Evolutionary conservation across 805 yeast genomes (phyloP).

Genomic region (Lipomyces yamanashiensis): DNA sequence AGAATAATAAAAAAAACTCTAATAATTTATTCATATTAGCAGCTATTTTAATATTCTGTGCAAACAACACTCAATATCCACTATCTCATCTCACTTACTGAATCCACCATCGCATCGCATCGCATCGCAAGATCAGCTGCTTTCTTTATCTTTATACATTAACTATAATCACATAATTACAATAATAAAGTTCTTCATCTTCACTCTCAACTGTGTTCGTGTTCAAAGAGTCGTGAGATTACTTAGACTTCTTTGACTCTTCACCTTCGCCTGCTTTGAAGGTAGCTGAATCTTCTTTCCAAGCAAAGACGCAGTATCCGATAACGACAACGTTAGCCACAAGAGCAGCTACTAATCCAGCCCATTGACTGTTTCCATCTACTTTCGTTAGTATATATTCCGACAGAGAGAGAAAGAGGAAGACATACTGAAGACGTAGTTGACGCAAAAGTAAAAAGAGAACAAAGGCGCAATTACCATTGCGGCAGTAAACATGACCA

Average conservation of each 20-base stretch:
- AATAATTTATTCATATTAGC: no score
- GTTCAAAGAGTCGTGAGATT: neutral
- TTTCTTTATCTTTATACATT: no score
- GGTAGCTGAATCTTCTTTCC: slow-evolving; percentile 59
- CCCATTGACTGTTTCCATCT: slow-evolving; percentile 43
- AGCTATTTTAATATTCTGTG: no score
- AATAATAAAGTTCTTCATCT: neutral
- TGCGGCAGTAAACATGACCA: slow-evolving; percentile 68
- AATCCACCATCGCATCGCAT: neutral
- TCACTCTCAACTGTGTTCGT: neutral
- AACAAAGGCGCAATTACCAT: slow-evolving; percentile 68
- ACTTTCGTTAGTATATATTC: neutral
- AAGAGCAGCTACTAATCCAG: slow-evolving; percentile 76
- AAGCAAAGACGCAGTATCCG: slow-evolving; percentile 71
- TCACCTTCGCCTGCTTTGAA: slow-evolving; percentile 41
- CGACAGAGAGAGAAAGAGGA: neutral
- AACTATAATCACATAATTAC: no score
- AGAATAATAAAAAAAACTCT: no score
- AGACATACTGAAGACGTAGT: slow-evolving; percentile 44
- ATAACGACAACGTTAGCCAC: slow-evolving; percentile 72
- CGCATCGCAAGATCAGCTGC: neutral
- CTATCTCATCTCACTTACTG: no score
- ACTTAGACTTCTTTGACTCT: slow-evolving; percentile 32
- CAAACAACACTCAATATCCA: neutral
- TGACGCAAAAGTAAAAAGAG: slow-evolving; percentile 56